Evolutionary conservation across 257 asterid genomes (phyloP).

Genomic region (Solanum bulbocastanum): DNA sequence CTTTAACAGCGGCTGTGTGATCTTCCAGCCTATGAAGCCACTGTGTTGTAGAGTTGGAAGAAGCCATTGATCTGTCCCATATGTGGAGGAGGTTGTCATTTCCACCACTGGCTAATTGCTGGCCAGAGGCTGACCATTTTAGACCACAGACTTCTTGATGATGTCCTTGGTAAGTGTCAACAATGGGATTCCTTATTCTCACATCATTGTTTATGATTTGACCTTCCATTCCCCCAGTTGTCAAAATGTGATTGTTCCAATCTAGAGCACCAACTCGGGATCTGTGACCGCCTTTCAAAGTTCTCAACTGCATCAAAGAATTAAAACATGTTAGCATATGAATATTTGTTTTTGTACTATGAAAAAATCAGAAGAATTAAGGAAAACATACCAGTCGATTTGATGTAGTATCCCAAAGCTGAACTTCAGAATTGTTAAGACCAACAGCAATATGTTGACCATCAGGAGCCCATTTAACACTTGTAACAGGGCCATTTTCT

Average conservation of each 20-base stretch:
- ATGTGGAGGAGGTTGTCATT: constrained; percentile 85
- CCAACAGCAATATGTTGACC: constrained; percentile 81
- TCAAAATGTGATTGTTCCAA: constrained; percentile 82
- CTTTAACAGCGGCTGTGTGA: constrained; percentile 89
- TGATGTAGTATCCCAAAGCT: constrained; percentile 86
- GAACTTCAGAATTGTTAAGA: constrained; percentile 71
- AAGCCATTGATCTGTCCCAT: constrained; percentile 77
- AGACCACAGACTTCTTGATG: constrained; percentile 94
- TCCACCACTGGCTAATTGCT: constrained; percentile 90
- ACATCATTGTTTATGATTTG: constrained; percentile 78
- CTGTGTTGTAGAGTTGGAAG: constrained; percentile 50
- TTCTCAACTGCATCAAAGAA: constrained; percentile 55
- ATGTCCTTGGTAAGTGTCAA: constrained; percentile 73
- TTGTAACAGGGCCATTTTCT: constrained; percentile 78
- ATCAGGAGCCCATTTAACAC: constrained; percentile 95
- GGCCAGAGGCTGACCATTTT: constrained; percentile 91
- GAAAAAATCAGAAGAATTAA: neutral
- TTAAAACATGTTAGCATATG: neutral
- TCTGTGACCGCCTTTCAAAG: constrained; percentile 63
- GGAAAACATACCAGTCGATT: constrained; percentile 49
- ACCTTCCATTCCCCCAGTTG: constrained; percentile 97
- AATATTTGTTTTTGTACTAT: neutral
- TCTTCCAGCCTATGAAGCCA: constrained; percentile 93
- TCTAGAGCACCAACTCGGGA: constrained; percentile 77
- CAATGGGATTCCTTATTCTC: constrained; percentile 51